A percentile compares a stretch with the other conserved stretches of the same genome.
Evolutionary conservation across 805 yeast species (phyloP).

Genomic region (Lachancea sp.): DNA sequence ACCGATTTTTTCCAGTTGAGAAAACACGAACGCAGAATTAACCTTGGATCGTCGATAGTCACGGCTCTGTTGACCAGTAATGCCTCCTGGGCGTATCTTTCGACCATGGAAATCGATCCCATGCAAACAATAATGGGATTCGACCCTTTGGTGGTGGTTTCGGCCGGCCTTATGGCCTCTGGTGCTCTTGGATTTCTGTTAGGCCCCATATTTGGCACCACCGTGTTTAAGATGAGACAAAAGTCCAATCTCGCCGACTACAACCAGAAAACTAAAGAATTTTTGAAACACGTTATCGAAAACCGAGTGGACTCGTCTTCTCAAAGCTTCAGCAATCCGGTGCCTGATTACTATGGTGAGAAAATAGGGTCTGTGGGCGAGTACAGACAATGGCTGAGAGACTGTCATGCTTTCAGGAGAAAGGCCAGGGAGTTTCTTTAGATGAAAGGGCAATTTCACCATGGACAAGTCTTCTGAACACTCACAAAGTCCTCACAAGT

Average conservation of each 20-base stretch:
- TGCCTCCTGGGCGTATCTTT: slow-evolving; percentile 66
- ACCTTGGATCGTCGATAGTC: slow-evolving; percentile 57
- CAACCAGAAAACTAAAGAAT: slow-evolving; percentile 60
- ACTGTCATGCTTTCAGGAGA: slow-evolving; percentile 83
- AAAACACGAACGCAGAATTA: slow-evolving; percentile 65
- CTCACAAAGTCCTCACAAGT: no score
- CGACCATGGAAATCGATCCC: slow-evolving; percentile 80
- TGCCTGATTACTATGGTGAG: slow-evolving; percentile 98
- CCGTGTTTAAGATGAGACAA: slow-evolving; percentile 54
- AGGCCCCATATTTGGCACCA: slow-evolving; percentile 78
- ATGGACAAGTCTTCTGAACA: no score
- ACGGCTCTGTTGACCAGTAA: slow-evolving; percentile 63
- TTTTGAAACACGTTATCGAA: slow-evolving; percentile 62
- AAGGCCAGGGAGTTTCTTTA: slow-evolving; percentile 69
- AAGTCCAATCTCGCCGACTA: slow-evolving; percentile 41
- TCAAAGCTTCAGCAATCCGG: slow-evolving; percentile 87
- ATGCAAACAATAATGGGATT: slow-evolving; percentile 81
- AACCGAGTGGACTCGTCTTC: slow-evolving; percentile 90
- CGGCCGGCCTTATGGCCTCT: slow-evolving; percentile 64
- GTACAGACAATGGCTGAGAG: slow-evolving; percentile 94
- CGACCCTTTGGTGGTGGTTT: slow-evolving; percentile 78
- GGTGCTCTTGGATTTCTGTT: slow-evolving; percentile 72
- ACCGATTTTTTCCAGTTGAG: slow-evolving; percentile 70
- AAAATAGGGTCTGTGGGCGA: slow-evolving; percentile 79
- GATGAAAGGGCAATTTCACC: no score